These are phyloP conservation scores for Paramyrothecium roridum DNA, from an alignment of 2,329 filamentous ascomycete species.

Conservation along the genomic window DNA sequence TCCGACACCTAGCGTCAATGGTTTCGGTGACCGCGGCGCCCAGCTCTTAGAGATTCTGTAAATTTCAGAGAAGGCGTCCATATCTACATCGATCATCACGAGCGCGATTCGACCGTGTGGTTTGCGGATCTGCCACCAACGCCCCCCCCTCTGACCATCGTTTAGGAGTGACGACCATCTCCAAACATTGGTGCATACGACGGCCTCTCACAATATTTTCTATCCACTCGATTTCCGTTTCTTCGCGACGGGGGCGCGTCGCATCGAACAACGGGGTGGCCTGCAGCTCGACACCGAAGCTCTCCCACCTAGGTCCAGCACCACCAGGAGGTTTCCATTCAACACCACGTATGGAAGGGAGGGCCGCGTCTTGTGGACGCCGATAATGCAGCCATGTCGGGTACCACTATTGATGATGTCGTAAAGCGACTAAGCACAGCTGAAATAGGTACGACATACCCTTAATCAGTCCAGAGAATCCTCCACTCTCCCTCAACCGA, in stretches of 20 bases:
- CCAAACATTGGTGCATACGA: too few relatives aligned
- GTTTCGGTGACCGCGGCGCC: constrained; percentile 37
- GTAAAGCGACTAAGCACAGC: constrained; percentile 55
- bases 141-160: background rate
- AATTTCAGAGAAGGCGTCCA: constrained; percentile 33
- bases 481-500: constrained; percentile 2
- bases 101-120: background rate
- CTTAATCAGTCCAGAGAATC: constrained; percentile 4
- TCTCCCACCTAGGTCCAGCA: constrained; percentile 9
- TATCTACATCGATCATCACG: background rate
- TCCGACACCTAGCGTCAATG: constrained; percentile 34
- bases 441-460: constrained; percentile 47
- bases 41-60: constrained; percentile 32
- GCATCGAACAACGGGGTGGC: background rate
- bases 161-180: too few relatives aligned
- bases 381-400: constrained; percentile 57
- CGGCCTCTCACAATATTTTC: background rate
- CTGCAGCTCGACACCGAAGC: background rate
- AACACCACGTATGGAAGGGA: constrained; percentile 30
- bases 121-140: background rate
- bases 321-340: constrained; percentile 6
- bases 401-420: constrained; percentile 59
- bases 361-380: constrained; percentile 30
- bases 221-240: background rate
- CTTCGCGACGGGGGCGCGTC: background rate